Conservation (phyloP, 257 asterid species). For the Solanum boliviense region DNA sequence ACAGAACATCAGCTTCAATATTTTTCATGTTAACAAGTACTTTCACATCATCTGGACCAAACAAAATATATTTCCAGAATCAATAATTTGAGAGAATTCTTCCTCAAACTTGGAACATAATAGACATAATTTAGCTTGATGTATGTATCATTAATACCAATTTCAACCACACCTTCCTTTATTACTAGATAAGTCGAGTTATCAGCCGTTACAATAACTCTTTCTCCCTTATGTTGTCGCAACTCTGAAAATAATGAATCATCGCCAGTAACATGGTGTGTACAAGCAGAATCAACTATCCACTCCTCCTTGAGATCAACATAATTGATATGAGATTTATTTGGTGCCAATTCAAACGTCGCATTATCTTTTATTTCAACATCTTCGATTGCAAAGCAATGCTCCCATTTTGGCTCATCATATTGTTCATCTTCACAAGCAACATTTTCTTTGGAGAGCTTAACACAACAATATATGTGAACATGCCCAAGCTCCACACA, state of each 20-base stretch:
- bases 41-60: constrained; percentile 7
- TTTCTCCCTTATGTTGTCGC: not conserved
- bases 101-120: constrained; percentile 1
- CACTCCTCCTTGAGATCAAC: not conserved
- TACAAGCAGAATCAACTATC: not conserved
- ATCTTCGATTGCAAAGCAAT: not conserved
- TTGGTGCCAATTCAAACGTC: too few relatives aligned
- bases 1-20: not conserved
- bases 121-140: not conserved
- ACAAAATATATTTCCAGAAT: constrained; percentile 5
- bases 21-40: not conserved
- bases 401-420: not conserved
- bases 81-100: constrained; percentile 1
- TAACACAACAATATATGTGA: constrained; percentile 5
- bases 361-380: too few relatives aligned
- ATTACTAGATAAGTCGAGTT: not conserved
- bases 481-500: not conserved
- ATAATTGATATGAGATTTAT: too few relatives aligned
- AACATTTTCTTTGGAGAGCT: not conserved
- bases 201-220: not conserved
- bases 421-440: not conserved
- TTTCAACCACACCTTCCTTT: not conserved
- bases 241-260: not conserved
- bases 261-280: not conserved
- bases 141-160: too few relatives aligned